Evolutionary conservation across 73 alveolate genomes (phyloP).

Genomic region (Blepharisma stoltei): DNA sequence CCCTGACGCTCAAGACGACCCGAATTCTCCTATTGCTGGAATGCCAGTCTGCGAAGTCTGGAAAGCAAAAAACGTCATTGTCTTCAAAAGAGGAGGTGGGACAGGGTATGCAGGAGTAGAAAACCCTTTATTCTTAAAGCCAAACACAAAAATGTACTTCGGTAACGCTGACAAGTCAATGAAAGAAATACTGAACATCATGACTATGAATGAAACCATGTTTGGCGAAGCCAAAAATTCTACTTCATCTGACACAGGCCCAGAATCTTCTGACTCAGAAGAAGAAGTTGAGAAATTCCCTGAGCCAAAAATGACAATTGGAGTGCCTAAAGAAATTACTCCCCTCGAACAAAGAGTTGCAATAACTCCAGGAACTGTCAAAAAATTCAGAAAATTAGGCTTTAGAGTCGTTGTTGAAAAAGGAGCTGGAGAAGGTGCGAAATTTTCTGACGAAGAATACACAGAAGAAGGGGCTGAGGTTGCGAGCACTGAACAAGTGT

Average conservation of each 20-base stretch:
- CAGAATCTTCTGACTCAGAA: background rate
- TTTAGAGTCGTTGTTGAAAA: constrained; percentile 14
- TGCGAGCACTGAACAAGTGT: constrained; percentile 36
- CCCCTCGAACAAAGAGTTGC: constrained; percentile 49
- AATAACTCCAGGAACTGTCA: constrained; percentile 28
- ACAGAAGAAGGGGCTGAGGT: constrained; percentile 37
- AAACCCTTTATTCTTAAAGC: constrained; percentile 57
- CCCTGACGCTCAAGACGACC: constrained; percentile 63
- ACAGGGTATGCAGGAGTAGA: constrained; percentile 65
- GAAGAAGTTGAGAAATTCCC: background rate
- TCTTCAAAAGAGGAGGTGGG: constrained; percentile 48
- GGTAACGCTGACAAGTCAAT: constrained; percentile 48
- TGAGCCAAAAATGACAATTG: constrained; percentile 31
- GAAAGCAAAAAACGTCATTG: constrained; percentile 60
- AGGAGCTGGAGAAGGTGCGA: constrained; percentile 30
- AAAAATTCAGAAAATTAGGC: constrained; percentile 30
- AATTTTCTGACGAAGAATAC: constrained; percentile 22
- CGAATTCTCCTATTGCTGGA: constrained; percentile 45
- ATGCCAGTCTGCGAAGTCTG: constrained; percentile 82
- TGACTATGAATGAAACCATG: constrained; percentile 26
- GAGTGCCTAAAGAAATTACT: constrained; percentile 53
- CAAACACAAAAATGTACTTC: constrained; percentile 34
- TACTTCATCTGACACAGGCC: background rate
- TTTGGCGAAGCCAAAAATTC: constrained; percentile 36
- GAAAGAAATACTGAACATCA: constrained; percentile 39